These are phyloP conservation scores for Xylaria sp. DNA, from an alignment of 2,329 filamentous ascomycete genomes.

Conservation along the genomic window DNA sequence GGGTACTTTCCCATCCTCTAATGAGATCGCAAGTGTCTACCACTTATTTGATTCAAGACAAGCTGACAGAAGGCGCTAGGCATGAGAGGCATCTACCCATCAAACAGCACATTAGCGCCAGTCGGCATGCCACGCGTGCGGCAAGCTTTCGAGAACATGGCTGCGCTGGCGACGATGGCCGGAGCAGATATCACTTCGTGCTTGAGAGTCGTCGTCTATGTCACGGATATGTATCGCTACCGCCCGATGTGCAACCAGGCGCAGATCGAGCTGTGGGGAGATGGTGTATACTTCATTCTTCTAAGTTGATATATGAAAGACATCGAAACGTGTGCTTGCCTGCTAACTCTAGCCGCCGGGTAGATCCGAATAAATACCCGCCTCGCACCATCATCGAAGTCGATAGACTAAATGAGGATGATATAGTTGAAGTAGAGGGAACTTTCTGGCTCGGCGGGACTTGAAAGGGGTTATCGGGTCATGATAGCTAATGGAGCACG, in stretches of 20 bases:
- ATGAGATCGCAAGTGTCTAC: not conserved
- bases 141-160: conserved; percentile 51
- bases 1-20: not conserved
- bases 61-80: not conserved
- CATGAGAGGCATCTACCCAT: conserved; percentile 50
- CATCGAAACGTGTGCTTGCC: not conserved
- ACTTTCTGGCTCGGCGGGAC: conserved; percentile 42
- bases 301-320: too few relatives aligned
- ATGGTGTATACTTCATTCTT: conserved; percentile 6
- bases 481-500: not conserved
- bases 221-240: conserved; percentile 51
- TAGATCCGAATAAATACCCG: conserved; percentile 47
- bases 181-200: conserved; percentile 43
- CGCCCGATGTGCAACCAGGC: conserved; percentile 50
- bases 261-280: conserved; percentile 50
- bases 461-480: not conserved
- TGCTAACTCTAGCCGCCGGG: not conserved
- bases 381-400: conserved; percentile 45
- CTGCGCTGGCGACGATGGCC: conserved; percentile 46
- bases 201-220: conserved; percentile 47
- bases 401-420: conserved; percentile 49
- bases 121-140: conserved; percentile 47
- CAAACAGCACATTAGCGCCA: conserved; percentile 48
- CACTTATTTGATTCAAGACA: not conserved
- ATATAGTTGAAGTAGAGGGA: conserved; percentile 51